These are phyloP conservation scores for Pilatotrama ljubarskyi DNA, from an alignment of 768 basidiomycete genomes.

Conservation along the genomic window DNA sequence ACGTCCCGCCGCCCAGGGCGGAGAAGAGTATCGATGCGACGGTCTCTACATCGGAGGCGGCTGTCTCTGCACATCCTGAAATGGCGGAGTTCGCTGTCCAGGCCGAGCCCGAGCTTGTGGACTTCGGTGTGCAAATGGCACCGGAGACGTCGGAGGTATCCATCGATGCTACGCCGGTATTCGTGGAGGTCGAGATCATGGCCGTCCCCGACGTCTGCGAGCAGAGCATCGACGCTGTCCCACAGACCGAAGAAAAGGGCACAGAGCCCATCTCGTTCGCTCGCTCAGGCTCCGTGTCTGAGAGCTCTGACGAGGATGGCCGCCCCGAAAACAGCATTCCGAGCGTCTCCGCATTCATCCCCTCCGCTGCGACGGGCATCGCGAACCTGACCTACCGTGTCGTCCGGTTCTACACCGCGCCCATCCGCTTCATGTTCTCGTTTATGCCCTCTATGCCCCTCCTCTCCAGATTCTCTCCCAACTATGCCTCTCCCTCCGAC, in stretches of 20 bases:
- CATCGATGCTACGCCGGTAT: slow-evolving; percentile 54
- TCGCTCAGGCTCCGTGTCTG: slow-evolving; percentile 9
- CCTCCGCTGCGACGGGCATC: slow-evolving; percentile 29
- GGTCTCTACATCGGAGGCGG: slow-evolving; percentile 41
- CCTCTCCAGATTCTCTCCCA: slow-evolving; percentile 13
- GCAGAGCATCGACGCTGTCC: slow-evolving; percentile 31
- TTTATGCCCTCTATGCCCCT: slow-evolving; percentile 24
- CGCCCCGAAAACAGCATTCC: slow-evolving; percentile 6
- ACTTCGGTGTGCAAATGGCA: slow-evolving; percentile 41
- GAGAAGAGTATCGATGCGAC: slow-evolving; percentile 57
- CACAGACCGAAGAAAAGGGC: slow-evolving; percentile 27
- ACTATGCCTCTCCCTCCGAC: slow-evolving; percentile 11
- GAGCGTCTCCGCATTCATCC: slow-evolving; percentile 27
- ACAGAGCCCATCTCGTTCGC: slow-evolving; percentile 14
- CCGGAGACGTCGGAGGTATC: slow-evolving; percentile 42
- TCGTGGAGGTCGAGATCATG: slow-evolving; percentile 47
- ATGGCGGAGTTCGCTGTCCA: slow-evolving; percentile 39
- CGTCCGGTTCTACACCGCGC: slow-evolving; percentile 34
- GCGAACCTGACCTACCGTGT: slow-evolving; percentile 34
- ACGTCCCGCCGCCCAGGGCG: slow-evolving; percentile 31
- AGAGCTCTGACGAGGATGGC: slow-evolving; percentile 10
- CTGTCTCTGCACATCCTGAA: slow-evolving; percentile 42
- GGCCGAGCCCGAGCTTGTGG: slow-evolving; percentile 37
- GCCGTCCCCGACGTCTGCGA: slow-evolving; percentile 40
- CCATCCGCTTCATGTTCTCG: slow-evolving; percentile 36